Evolutionary conservation across 768 basidiomycete genomes (phyloP), one percentile per base, ranked within the genome.

Genomic region (Panaeolus cyanescens): DNA sequence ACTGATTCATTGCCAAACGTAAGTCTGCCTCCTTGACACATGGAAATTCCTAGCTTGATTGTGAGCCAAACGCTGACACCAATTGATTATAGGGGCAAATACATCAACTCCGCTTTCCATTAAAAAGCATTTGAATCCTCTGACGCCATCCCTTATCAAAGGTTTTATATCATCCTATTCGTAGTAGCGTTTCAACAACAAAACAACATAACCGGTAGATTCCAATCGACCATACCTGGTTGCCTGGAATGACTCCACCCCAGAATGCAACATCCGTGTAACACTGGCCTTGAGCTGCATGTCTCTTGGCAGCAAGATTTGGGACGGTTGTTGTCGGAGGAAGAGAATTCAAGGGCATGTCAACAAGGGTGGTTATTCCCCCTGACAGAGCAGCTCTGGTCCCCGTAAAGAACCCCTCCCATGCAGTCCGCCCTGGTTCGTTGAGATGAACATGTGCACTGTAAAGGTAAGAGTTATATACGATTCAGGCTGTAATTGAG

Each of bases 271-370:
- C 86, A 72, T 96, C 93, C 9, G 85, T 85, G 73, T 85, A 85
- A 68, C 89, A 91, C 68, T 95, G 89, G 2, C 85, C 86, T 54
- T 73, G 67, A 2, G 96, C 93, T 1, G 89, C 91, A 10, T 72
- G 70, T 5, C 86, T 82, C 78, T 99, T 99, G 28, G 77, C 67
- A 50, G 85, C 75, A 8, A 99, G 81, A 69, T 96, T 87, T 5
- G 76, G 77, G 7, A 94, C 83, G 0, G 93, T 95, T 1, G 94
- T 96, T 0, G 97, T 98, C 0, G 97, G 95, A 1, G 96, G 96
- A 58, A 99, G 92, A 2, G 95, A 96, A 74, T 99, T 98, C 58
- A 99, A 80, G 2, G 96, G 97, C 96, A 99, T 99, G 76, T 99
- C 97, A 32, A 98, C 89, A 20, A 99, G 79, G 5, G 94, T 93